Base-by-base conservation (phyloP, 805 yeast genomes). In the Zygosaccharomyces bailii region DNA sequence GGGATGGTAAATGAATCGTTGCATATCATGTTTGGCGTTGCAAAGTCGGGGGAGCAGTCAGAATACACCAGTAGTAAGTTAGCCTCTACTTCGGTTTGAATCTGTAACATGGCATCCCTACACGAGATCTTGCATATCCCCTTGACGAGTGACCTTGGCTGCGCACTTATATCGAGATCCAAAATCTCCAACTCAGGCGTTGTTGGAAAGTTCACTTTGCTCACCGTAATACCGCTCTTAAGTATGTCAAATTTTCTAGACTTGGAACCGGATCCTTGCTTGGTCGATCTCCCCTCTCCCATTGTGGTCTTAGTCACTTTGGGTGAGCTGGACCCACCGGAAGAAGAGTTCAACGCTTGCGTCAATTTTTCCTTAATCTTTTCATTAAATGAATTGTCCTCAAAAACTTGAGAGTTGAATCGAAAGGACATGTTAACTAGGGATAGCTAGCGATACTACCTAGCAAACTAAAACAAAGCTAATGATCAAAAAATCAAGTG, bases 1-100 rank as follows among this genome's bases (percentile, higher is more conserved):
- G 69, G 69, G 6, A 65, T 59, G 8, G 57, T 54, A 33, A 65
- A 63, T 1, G 67, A 64, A 33, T 61, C 60, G 45, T 61, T 65
- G 18, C 61, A 59, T 30, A 62, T 58, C 50, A 65, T 50, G 7
- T 53, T 52, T 3, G 68, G 69, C 7, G 59, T 58, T 1, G 63
- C 54, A 43, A 65, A 65, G 13, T 32, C 39, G 8, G 67, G 67
- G 5, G 57, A 52, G 16, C 54, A 51, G 13, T 58, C 50, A 5
- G 61, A 52, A 41, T 57, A 57, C 3, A 61, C 50, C 36, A 62
- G 47, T 19, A 65, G 48, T 40, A 61, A 46, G 43, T 66, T 66
- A 11, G 68, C 57, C 37, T 66, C 70, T 21, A 66, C 62, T 16
- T 60, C 62, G 2, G 70, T 63, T 34, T 57, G 59, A 21, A 66